Base-by-base conservation (phyloP, 2,329 filamentous ascomycete genomes). In the Cadophora gregata region DNA sequence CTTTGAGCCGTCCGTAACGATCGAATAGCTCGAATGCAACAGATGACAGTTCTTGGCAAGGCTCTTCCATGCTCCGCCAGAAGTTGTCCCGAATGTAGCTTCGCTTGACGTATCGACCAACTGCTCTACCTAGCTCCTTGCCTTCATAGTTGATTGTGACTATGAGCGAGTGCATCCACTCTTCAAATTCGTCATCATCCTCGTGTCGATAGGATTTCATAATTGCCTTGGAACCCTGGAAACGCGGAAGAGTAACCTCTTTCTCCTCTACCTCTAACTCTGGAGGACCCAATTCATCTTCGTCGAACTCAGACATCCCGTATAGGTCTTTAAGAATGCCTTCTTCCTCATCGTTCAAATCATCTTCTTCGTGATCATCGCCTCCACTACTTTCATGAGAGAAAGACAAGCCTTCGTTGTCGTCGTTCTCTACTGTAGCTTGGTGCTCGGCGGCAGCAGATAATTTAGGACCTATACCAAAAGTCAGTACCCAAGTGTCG, bases 11-110 rank as follows among this genome's bases (percentile, higher is more conserved):
- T 51, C 79, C 79, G 64, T 80, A 81, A 27, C 76, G 71, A 65
- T 81, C 76, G 66, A 81, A 80, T 4, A 81, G 60, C 9, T 75
- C 67, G 65, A 80, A 78, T 16, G 75, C 78, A n/a, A 81, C 65
- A 19, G 67, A 38, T 56, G 74, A 73, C 21, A 74, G 71, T 42
- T 77, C 76, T 64, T 70, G 51, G 50, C 71, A 71, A 31, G 69
- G 69, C 62, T 66, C 69, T 62, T 80, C 76, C 75, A 81, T 80
- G 3, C 75, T 64, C 31, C 67, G 50, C 73, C 75, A 78, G 70
- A 80, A 80, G 10, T 72, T 19, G 42, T 53, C 38, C 67, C 70
- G 64, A 16, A 78, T 76, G 16, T 21, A n/a, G 27, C 70, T 64
- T 58, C 72, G 70, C 31, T 67, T 9, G 45, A 78, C 71, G 59